These are phyloP conservation scores for Kokia cookei DNA, from an alignment of 441 rosid species.

Conservation along the genomic window DNA sequence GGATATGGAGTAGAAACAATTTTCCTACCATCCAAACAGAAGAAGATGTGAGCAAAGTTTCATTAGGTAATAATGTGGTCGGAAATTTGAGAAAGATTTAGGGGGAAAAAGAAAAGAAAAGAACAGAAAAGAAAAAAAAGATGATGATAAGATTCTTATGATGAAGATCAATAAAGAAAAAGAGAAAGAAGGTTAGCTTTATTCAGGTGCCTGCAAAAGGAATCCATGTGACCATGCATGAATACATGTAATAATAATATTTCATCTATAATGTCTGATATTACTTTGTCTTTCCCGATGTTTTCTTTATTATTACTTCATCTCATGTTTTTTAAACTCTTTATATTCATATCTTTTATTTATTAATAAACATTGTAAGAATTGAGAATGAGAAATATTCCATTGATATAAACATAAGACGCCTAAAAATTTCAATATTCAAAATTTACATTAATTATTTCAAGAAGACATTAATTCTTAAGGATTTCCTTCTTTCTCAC, in stretches of 20 bases:
- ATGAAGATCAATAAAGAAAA: conserved; percentile 8
- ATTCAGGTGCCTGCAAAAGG: conserved; percentile 32
- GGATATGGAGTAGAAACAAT: not conserved
- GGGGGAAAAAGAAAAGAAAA: conserved; percentile 3
- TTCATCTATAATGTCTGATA: not conserved
- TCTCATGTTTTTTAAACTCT: too few species aligned
- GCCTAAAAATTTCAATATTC: not conserved
- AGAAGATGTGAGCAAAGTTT: conserved; percentile 20
- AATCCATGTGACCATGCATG: conserved; percentile 58
- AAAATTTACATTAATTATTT: not conserved
- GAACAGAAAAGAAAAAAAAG: conserved; percentile 7
- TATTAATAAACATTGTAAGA: not conserved
- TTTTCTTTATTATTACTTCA: too few species aligned
- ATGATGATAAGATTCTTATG: conserved; percentile 20
- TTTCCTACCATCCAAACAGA: not conserved
- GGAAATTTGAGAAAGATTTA: conserved; percentile 31
- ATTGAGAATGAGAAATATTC: too few species aligned
- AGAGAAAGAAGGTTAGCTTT: not conserved
- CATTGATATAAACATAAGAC: not conserved
- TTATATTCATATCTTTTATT: too few species aligned
- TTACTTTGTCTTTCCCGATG: too few species aligned
- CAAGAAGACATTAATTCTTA: conserved; percentile 63
- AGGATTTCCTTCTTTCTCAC: conserved; percentile 23
- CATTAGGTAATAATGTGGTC: conserved; percentile 48
- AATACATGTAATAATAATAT: not conserved